A percentile compares a stretch with the other conserved stretches of the same genome.
These are phyloP conservation scores for Dendryphion nanum DNA, from an alignment of 2,329 filamentous ascomycete genomes.

Conservation along the genomic window DNA sequence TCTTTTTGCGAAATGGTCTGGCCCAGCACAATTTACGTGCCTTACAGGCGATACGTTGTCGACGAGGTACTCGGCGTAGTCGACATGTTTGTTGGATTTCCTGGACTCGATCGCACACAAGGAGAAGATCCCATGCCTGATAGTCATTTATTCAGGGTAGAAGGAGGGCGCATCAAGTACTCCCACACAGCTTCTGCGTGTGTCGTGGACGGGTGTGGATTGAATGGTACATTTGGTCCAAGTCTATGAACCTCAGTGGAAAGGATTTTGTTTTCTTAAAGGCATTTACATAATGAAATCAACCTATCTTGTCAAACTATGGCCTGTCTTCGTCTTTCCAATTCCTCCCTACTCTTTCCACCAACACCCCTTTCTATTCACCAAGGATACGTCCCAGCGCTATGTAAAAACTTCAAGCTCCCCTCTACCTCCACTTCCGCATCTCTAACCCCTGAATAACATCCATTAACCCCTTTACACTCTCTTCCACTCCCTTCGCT, in stretches of 20 bases:
- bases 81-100: slow-evolving; percentile 23
- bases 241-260: too few species aligned
- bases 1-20: slow-evolving; percentile 12
- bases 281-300: too few species aligned
- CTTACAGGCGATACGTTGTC: slow-evolving; percentile 22
- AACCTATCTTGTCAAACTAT: too few species aligned
- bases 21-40: slow-evolving; percentile 11
- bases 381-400: slow-evolving; percentile 5
- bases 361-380: too few species aligned
- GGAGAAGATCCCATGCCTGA: slow-evolving; percentile 19
- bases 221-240: slow-evolving; percentile 9
- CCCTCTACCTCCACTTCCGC: slow-evolving; percentile 9
- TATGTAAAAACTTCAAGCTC: slow-evolving; percentile 7
- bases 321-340: too few species aligned
- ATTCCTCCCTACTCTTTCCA: too few species aligned
- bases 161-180: slow-evolving; percentile 20
- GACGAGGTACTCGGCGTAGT: slow-evolving; percentile 24
- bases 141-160: slow-evolving; percentile 25
- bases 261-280: too few species aligned
- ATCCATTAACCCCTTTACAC: slow-evolving; percentile 30
- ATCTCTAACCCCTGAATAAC: slow-evolving; percentile 37
- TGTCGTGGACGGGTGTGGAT: slow-evolving; percentile 22
- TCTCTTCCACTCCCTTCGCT: slow-evolving; percentile 30
- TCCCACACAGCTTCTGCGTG: slow-evolving; percentile 23
- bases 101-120: slow-evolving; percentile 22